Percentiles rank a stretch among this genome's conserved stretches.
Evolutionary conservation across 768 basidiomycete species (phyloP).

Genomic region (Lactarius tabidus): DNA sequence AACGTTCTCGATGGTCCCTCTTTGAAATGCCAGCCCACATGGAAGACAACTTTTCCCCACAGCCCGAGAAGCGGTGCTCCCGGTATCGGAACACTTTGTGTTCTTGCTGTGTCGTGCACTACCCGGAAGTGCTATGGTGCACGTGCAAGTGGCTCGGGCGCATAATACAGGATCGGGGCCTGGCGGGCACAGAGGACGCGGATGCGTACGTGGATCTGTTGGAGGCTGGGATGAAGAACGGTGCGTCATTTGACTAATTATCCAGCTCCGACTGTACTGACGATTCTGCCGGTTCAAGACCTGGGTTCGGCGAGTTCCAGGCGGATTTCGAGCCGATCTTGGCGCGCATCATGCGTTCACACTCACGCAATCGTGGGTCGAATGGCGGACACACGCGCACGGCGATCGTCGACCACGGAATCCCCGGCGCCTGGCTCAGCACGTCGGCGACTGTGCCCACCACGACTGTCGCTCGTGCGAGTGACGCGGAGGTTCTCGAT

Average conservation of each 20-base stretch:
- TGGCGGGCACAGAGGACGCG: background rate
- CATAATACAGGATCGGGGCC: background rate
- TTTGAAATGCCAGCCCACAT: too few species aligned
- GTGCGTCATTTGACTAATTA: background rate
- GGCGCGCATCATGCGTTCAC: too few species aligned
- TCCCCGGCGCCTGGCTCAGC: conserved; percentile 48
- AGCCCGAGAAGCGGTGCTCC: too few species aligned
- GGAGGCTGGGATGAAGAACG: background rate
- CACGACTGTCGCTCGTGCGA: conserved; percentile 67
- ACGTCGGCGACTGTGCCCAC: conserved; percentile 55
- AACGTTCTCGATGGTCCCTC: too few species aligned
- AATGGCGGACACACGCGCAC: conserved; percentile 40
- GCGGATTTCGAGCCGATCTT: too few species aligned
- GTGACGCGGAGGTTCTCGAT: conserved; percentile 30
- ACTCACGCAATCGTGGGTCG: too few species aligned
- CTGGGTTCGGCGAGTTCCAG: too few species aligned
- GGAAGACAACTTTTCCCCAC: too few species aligned
- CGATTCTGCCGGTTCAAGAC: background rate
- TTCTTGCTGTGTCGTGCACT: too few species aligned
- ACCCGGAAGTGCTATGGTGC: background rate
- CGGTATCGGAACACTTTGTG: too few species aligned
- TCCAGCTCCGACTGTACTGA: background rate
- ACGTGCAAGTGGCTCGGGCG: background rate
- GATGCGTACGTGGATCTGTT: background rate
- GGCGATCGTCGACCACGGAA: conserved; percentile 53